Evolutionary conservation across 2,329 filamentous ascomycete species (phyloP).

Genomic region (Fusarium camptoceras): DNA sequence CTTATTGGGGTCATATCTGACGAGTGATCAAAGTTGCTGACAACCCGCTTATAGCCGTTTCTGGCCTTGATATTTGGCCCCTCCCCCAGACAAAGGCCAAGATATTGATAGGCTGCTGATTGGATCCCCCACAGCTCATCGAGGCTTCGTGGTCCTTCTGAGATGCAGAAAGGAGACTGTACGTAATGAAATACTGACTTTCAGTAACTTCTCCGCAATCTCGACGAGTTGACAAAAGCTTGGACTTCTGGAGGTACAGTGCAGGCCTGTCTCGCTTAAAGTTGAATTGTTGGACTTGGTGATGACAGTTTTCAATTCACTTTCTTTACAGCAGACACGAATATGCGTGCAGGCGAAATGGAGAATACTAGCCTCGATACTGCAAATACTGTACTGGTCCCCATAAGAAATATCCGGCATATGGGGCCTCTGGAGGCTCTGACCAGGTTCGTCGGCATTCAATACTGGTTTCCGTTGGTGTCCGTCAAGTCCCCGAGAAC

Average conservation of each 20-base stretch:
- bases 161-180: conserved; percentile 9
- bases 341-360: neutral
- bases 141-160: conserved; percentile 23
- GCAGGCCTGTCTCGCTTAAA: neutral
- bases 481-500: conserved; percentile 8
- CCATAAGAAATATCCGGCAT: neutral
- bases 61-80: conserved; percentile 23
- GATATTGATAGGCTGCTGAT: conserved; percentile 17
- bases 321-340: neutral
- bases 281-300: neutral
- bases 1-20: conserved; percentile 27
- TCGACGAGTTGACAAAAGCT: conserved; percentile 21
- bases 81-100: conserved; percentile 41
- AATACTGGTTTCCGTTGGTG: conserved; percentile 1
- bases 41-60: conserved; percentile 31
- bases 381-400: neutral
- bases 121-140: conserved; percentile 27
- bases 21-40: conserved; percentile 4
- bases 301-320: neutral
- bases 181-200: conserved; percentile 34
- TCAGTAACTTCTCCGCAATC: conserved; percentile 34
- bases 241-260: conserved; percentile 7
- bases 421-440: neutral
- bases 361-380: neutral
- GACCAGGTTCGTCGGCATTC: neutral